These are phyloP conservation scores for Fusarium nanum DNA, from an alignment of 2,329 filamentous ascomycete genomes.

Conservation along the genomic window DNA sequence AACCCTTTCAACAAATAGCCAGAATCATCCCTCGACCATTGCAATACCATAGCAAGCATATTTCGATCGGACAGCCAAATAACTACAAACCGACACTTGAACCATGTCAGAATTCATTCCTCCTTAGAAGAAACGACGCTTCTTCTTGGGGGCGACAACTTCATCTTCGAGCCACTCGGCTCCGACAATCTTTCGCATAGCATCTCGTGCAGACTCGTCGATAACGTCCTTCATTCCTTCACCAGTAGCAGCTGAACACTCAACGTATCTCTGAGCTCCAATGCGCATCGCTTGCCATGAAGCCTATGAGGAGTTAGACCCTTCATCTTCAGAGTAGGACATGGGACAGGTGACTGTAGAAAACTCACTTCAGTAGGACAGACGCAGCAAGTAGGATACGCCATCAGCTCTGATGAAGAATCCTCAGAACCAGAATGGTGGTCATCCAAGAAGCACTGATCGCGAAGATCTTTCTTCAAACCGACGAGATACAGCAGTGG, in stretches of 20 bases:
- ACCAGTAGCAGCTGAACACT: slow-evolving; percentile 54
- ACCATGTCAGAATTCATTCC: background rate
- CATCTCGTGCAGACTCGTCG: slow-evolving; percentile 44
- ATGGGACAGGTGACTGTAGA: rapidly evolving
- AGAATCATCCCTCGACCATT: background rate
- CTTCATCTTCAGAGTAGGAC: background rate
- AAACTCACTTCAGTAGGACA: slow-evolving; percentile 46
- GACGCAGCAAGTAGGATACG: slow-evolving; percentile 49
- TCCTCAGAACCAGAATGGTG: slow-evolving; percentile 24
- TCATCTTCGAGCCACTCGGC: slow-evolving; percentile 8
- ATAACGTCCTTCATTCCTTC: slow-evolving; percentile 51
- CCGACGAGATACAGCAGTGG: slow-evolving; percentile 51
- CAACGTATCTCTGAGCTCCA: slow-evolving; percentile 47
- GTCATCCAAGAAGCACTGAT: slow-evolving; percentile 41
- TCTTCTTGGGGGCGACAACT: slow-evolving; percentile 18
- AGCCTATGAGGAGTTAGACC: slow-evolving; percentile 43
- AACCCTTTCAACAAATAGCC: background rate
- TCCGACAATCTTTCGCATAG: slow-evolving; percentile 36
- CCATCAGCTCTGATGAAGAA: slow-evolving; percentile 19
- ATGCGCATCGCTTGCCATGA: slow-evolving; percentile 50
- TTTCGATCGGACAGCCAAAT: background rate
- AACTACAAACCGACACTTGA: background rate
- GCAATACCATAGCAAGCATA: background rate
- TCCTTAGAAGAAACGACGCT: slow-evolving; percentile 35
- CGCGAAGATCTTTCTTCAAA: slow-evolving; percentile 51